Conservation (phyloP, 2,329 filamentous ascomycete species). For the Aspergillus sp. region DNA sequence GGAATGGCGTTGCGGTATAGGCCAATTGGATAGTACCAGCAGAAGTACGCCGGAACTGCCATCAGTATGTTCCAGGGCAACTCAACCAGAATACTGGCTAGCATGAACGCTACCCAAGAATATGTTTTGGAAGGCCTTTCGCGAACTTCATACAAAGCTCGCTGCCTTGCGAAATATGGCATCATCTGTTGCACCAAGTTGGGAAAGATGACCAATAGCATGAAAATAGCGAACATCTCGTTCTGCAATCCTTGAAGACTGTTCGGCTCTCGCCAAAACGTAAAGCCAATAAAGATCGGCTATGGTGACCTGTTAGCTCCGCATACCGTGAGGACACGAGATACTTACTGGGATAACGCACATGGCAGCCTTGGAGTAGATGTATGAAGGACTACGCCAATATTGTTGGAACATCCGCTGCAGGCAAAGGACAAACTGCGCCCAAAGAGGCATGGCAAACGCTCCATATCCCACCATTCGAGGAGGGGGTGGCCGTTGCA, state of each 20-base stretch:
- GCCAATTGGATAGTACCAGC: constrained; percentile 66
- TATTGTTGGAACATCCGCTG: constrained; percentile 83
- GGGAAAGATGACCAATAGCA: constrained; percentile 76
- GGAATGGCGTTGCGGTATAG: constrained; percentile 42
- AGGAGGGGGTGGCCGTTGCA: constrained; percentile 29
- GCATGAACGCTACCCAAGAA: constrained; percentile 69
- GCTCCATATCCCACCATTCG: constrained; percentile 65
- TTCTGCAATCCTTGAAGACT: constrained; percentile 81
- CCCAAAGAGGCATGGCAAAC: constrained; percentile 72
- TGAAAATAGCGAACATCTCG: constrained; percentile 86
- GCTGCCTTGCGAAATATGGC: constrained; percentile 57
- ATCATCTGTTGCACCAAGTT: constrained; percentile 52
- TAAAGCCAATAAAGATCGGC: constrained; percentile 78
- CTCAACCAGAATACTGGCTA: constrained; percentile 68
- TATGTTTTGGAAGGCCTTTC: constrained; percentile 67
- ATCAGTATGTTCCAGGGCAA: constrained; percentile 64
- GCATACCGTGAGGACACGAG: constrained; percentile 40
- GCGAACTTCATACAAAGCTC: constrained; percentile 58
- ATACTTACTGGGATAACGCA: constrained; percentile 65
- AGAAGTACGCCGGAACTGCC: constrained; percentile 59
- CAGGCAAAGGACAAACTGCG: constrained; percentile 67
- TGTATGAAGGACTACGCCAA: constrained; percentile 84
- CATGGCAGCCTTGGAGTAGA: constrained; percentile 75
- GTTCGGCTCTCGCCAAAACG: constrained; percentile 72
- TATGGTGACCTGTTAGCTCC: constrained; percentile 29